Evolutionary conservation across 2,329 filamentous ascomycete genomes (phyloP), one percentile per base, ranked within the genome.

Genomic region (Pseudogymnoascus sp.): DNA sequence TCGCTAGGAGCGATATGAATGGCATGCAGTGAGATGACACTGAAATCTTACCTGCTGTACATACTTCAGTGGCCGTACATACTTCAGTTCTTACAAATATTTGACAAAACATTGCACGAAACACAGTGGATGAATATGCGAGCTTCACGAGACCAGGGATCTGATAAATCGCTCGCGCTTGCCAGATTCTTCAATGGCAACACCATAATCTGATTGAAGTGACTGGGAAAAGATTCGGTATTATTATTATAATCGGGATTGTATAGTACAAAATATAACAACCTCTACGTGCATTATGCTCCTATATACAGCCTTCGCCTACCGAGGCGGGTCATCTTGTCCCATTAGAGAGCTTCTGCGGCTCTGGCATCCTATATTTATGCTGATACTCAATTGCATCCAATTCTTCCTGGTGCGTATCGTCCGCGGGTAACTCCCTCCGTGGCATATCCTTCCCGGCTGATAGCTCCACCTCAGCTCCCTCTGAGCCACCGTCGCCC

Each of bases 41-140:
- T 55, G 9, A 28, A 6, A 33, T 4, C 25, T 55, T 12, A 3
- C n/a, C n/a, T 18, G n/a, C 9, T 55, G 49, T 55, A 55, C 49
- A 55, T 55, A 31, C 28, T 31, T 31, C 28, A 31, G 6, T 31
- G 7, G 7, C 28, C 7, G 28, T 31, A 31, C 7, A 31, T 31
- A 55, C 49, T 55, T 55, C 49, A 33, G 49, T 55, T 33, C 49
- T 55, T 18, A 9, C n/a, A 55, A 18, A 33, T 55, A 55, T 55
- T 18, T 55, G 8, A 55, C 9, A 55, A 18, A 33, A 7, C n/a
- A 12, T 33, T 21, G 21, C 8, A 14, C 2, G 8, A 52, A 52
- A 2, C 14, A 49, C 5, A 7, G 14, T 28, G 23, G 11, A 31
- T 31, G 2, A 49, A 49, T 2, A 7, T 11, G 21, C 4, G 7